Base-by-base conservation (phyloP, 306 rosid genomes). In the Prunus mume region DNA sequence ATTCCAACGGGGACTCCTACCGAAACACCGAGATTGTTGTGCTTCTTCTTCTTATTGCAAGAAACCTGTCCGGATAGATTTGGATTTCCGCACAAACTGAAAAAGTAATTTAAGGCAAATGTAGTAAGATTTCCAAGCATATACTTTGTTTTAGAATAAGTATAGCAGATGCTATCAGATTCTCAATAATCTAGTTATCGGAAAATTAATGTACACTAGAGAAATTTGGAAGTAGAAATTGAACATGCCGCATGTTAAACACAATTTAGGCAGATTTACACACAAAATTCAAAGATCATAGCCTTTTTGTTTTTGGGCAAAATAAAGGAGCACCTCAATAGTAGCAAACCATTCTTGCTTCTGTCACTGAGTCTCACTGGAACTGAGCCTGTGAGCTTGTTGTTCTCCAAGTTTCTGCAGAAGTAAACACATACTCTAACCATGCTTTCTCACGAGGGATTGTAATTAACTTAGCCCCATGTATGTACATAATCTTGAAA, bases 361-460 rank as follows among this genome's bases (percentile, higher is more conserved):
- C 75, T 86, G 66, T 83, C 78, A 19, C 11, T 27, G 43, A 88
- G 89, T 55, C 45, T 52, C 51, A 65, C 14, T 10, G 90, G 89
- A 78, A 85, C 62, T 24, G 79, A 30, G 74, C 90, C 80, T 9
- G 80, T 80, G 80, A 86, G 81, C 28, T 46, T 85, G 82, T 88
- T 89, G 73, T 72, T 76, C 32, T 77, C 73, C 54, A 88, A 70
- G 14, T 83, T 85, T 50, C 86, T 86, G 71, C 74, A 14, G 77
- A 70, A 19, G 43, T 12, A 14, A 34, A 34, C 8, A 34, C 41
- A 34, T 34, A 34, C 8, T 34, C 41, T 34, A 34, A 34, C 38
- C 38, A 34, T 5, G 38, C 38, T 34, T 34, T 34, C 41, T 34
- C 41, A 34, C 41, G 5, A 69, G 27, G 20, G 12, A 68, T 34